These are phyloP conservation scores for Aspergillus sojae DNA, from an alignment of 2,329 filamentous ascomycete genomes.

Conservation along the genomic window DNA sequence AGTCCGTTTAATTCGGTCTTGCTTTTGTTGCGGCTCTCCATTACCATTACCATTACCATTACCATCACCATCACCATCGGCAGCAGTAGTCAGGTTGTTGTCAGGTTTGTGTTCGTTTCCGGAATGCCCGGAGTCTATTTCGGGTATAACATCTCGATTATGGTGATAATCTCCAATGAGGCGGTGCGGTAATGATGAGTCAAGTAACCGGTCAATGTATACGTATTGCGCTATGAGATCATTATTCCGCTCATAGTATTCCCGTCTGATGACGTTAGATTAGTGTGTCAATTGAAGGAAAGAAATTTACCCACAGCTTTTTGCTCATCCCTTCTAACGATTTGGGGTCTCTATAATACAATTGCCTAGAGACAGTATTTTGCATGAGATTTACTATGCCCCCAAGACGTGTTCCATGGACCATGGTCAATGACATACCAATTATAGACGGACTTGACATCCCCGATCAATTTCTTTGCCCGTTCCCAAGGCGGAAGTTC, in stretches of 20 bases:
- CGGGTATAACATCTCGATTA: background rate
- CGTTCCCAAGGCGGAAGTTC: constrained; percentile 17
- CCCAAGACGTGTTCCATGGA: too few relatives aligned
- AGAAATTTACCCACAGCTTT: constrained; percentile 57
- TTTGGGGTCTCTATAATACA: constrained; percentile 80
- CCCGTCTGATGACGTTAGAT: constrained; percentile 53
- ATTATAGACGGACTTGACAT: constrained; percentile 79
- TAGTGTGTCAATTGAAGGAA: constrained; percentile 1
- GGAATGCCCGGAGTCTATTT: background rate
- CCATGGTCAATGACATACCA: constrained; percentile 55
- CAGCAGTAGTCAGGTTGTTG: constrained; percentile 40
- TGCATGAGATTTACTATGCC: background rate
- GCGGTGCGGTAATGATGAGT: constrained; percentile 89
- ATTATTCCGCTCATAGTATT: constrained; percentile 90
- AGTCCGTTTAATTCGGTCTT: constrained; percentile 66
- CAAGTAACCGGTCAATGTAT: constrained; percentile 87
- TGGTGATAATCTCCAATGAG: constrained; percentile 81
- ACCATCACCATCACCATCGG: background rate
- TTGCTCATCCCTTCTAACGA: constrained; percentile 72
- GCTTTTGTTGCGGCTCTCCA: constrained; percentile 39
- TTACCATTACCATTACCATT: background rate
- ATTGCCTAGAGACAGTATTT: constrained; percentile 52
- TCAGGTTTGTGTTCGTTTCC: constrained; percentile 43
- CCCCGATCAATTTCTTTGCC: constrained; percentile 68
- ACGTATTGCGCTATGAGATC: constrained; percentile 86